phyloP scores from a whole-genome alignment of 805 yeast genomes.

The Huiozyma sinensis region DNA sequence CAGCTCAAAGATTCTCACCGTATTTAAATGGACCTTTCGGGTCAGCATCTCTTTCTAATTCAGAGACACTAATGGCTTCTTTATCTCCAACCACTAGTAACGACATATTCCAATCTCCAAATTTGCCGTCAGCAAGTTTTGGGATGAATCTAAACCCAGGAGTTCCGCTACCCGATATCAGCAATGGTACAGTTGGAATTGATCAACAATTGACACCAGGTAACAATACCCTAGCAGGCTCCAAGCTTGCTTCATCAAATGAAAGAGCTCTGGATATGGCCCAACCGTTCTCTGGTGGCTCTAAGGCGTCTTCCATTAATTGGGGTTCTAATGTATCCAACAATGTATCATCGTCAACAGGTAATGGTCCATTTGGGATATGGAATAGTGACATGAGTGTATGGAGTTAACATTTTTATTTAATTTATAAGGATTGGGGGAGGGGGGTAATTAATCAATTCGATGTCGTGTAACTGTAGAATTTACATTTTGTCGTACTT shows the following conservation, averaged over 20 bases:
- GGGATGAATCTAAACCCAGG: background rate
- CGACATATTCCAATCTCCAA: background rate
- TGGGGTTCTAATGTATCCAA: slow-evolving; percentile 16
- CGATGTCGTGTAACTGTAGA: no score
- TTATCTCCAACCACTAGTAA: background rate
- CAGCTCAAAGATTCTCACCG: background rate
- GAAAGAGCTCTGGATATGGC: no score
- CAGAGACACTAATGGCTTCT: background rate
- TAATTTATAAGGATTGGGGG: no score
- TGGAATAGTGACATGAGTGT: slow-evolving; percentile 28
- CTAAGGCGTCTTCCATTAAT: slow-evolving; percentile 12
- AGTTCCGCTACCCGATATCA: background rate
- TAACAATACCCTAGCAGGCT: no score
- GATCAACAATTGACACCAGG: no score
- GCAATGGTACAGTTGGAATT: no score
- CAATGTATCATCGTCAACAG: slow-evolving; percentile 1
- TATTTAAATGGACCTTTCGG: background rate
- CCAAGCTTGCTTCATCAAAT: no score
- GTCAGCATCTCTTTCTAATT: background rate
- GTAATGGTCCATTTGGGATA: slow-evolving; percentile 2
- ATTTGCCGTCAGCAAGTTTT: background rate
- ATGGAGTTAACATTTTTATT: slow-evolving; percentile 23
- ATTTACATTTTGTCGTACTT: no score
- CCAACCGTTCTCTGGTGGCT: no score
- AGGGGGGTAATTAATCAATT: no score